These are phyloP conservation scores for Astragalus membranaceus DNA, from an alignment of 306 rosid species.

Conservation along the genomic window DNA sequence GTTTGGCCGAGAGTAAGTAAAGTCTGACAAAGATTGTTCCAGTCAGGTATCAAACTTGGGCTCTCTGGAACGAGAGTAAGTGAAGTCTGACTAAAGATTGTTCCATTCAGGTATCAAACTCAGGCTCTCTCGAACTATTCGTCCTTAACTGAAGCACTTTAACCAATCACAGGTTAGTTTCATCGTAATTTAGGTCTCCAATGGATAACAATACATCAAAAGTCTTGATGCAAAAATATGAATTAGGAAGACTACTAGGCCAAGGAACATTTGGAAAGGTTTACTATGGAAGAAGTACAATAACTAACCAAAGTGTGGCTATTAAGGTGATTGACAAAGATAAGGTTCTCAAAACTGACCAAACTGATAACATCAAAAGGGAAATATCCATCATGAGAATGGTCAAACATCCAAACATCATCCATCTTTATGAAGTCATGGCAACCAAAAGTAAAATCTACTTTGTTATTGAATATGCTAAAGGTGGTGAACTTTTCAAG, in stretches of 20 bases:
- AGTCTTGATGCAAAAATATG: conserved; percentile 44
- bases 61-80: too few relatives aligned
- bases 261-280: conserved; percentile 56
- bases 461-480: conserved; percentile 45
- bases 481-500: conserved; percentile 48
- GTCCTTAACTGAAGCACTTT: too few relatives aligned
- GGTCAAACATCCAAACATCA: conserved; percentile 40
- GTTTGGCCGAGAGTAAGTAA: too few relatives aligned
- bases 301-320: conserved; percentile 39
- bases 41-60: too few relatives aligned
- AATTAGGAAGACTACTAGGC: conserved; percentile 46
- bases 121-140: too few relatives aligned
- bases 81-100: too few relatives aligned
- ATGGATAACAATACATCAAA: conserved; percentile 35
- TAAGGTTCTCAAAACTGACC: conserved; percentile 26
- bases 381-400: conserved; percentile 46
- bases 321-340: conserved; percentile 44
- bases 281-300: conserved; percentile 33
- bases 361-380: conserved; percentile 27
- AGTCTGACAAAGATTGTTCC: too few relatives aligned
- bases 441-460: conserved; percentile 46
- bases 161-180: not conserved
- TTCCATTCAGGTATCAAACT: too few relatives aligned
- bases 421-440: conserved; percentile 48
- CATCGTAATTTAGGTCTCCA: conserved; percentile 15